Conservation (phyloP, 2,329 filamentous ascomycete genomes). For the Ophiognomonia clavigignenti-juglandacearum region DNA sequence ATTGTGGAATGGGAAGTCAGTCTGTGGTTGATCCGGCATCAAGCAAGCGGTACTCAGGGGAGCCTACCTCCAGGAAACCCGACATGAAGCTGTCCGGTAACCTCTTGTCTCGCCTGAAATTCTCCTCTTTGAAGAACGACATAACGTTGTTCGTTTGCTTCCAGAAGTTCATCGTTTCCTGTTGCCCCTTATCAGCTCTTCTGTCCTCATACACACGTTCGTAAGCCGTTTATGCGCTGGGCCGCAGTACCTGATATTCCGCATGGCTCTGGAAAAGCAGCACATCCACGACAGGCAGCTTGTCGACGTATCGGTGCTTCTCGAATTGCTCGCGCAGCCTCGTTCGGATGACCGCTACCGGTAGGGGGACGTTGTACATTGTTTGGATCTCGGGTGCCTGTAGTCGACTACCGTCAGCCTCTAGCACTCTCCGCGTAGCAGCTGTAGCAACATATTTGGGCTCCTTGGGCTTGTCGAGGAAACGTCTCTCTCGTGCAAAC, state of each 20-base stretch:
- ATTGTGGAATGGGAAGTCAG: no score
- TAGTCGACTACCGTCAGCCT: constrained; percentile 8
- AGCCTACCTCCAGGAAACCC: constrained; percentile 85
- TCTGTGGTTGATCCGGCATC: constrained; percentile 6
- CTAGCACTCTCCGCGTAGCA: no score
- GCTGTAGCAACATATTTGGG: no score
- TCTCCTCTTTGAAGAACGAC: constrained; percentile 91
- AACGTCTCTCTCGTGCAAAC: constrained; percentile 34
- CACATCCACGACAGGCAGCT: constrained; percentile 83
- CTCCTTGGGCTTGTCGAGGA: background rate
- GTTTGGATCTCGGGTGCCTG: constrained; percentile 95
- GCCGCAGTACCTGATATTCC: constrained; percentile 77
- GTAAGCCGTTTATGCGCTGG: background rate
- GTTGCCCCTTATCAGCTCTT: constrained; percentile 9
- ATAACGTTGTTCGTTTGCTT: constrained; percentile 94
- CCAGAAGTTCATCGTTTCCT: constrained; percentile 99
- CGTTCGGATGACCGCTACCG: constrained; percentile 81
- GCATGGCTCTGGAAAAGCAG: constrained; percentile 85
- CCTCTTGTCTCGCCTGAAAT: constrained; percentile 67
- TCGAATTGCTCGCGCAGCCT: constrained; percentile 97
- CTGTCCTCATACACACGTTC: no score
- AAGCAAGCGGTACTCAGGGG: background rate
- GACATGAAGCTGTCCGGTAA: constrained; percentile 88
- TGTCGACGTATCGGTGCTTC: constrained; percentile 86
- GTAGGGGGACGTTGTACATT: constrained; percentile 92